Evolutionary conservation across 768 basidiomycete genomes (phyloP).

Genomic region (Leccinum subtestaceum): DNA sequence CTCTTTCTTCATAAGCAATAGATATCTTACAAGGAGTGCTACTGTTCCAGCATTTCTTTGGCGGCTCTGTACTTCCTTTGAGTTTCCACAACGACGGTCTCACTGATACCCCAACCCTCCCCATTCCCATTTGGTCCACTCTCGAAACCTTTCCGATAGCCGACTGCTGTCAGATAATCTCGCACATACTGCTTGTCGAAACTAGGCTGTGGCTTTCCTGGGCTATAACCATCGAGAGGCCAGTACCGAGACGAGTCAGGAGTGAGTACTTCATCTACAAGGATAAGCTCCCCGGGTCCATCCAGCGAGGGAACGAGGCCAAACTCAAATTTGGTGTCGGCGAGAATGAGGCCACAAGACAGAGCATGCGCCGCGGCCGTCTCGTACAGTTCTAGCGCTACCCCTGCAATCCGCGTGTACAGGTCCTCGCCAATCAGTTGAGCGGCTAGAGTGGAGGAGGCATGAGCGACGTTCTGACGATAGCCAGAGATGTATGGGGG

Average conservation of each 20-base stretch:
- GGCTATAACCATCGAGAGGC: constrained; percentile 71
- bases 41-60: constrained; percentile 49
- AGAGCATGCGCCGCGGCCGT: constrained; percentile 73
- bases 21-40: constrained; percentile 9
- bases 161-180: constrained; percentile 77
- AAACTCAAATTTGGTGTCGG: constrained; percentile 99
- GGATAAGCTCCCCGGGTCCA: constrained; percentile 55
- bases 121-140: constrained; percentile 63
- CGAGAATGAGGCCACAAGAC: constrained; percentile 83
- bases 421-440: constrained; percentile 65
- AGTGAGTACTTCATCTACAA: constrained; percentile 96
- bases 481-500: constrained; percentile 4
- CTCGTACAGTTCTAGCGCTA: constrained; percentile 64
- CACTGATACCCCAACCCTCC: constrained; percentile 76
- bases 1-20: neutral
- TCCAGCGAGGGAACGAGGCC: constrained; percentile 59
- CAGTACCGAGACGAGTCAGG: constrained; percentile 98
- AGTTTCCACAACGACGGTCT: constrained; percentile 75
- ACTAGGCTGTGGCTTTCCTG: constrained; percentile 78
- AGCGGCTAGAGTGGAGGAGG: constrained; percentile 43
- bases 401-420: constrained; percentile 55
- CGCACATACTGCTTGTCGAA: constrained; percentile 97
- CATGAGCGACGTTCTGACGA: neutral
- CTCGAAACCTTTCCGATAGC: constrained; percentile 80
- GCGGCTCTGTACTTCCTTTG: constrained; percentile 78